phyloP scores from a whole-genome alignment of 2,329 filamentous ascomycete species.

The Calonectria fujianensis region DNA sequence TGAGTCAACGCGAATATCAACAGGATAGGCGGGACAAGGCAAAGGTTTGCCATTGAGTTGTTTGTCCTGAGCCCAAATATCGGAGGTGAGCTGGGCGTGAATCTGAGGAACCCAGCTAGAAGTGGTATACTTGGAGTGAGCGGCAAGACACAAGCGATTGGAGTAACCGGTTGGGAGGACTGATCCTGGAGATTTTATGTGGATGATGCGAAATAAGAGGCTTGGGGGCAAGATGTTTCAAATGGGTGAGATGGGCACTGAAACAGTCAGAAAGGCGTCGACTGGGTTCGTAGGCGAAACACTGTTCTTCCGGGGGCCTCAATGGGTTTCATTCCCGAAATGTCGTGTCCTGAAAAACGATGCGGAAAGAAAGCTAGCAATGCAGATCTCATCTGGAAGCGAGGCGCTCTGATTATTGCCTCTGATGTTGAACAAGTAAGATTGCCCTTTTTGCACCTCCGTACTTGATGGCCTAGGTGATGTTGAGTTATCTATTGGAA shows the following conservation, averaged over 20 bases:
- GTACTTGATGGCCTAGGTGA: background rate
- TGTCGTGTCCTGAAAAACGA: background rate
- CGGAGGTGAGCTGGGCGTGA: background rate
- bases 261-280: conserved; percentile 45
- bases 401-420: background rate
- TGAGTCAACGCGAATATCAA: background rate
- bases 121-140: background rate
- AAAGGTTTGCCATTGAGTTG: background rate
- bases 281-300: conserved; percentile 52
- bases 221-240: conserved; percentile 48
- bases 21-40: conserved; percentile 14
- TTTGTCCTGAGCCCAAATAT: background rate
- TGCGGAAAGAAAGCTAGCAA: background rate
- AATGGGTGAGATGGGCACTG: conserved; percentile 45
- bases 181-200: background rate
- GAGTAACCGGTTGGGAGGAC: conserved; percentile 15
- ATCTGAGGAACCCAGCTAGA: background rate
- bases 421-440: background rate
- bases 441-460: background rate
- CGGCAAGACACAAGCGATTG: background rate
- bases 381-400: background rate
- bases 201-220: background rate
- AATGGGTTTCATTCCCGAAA: background rate
- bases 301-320: background rate
- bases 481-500: background rate